Evolutionary conservation across 192 early-diverging fungal species (phyloP), one percentile per base, ranked within the genome.

Genomic region (Coemansia javaensis): DNA sequence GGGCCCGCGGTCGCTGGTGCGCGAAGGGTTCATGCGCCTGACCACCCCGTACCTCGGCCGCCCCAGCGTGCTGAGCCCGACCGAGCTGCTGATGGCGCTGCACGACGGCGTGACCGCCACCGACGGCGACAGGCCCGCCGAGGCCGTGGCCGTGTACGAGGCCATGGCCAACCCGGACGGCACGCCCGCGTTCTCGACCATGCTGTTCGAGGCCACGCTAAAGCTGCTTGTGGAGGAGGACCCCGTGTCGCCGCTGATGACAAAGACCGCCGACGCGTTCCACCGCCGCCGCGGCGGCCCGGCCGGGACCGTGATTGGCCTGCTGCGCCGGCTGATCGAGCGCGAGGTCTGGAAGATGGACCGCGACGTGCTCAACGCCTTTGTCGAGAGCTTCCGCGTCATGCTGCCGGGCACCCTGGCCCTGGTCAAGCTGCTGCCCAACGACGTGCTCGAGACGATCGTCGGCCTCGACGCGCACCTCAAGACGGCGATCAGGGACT

Each of bases 61-160:
- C 1, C 58, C 70, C 16, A 66, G 70, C 46, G 33, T 60, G 35
- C 38, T 74, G 38, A 74, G 70, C 22, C 70, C 70, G n/a, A 66
- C 59, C 13, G 57, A 74, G 39, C 47, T 74, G 32, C 44, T 74
- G 23, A 18, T 74, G n/a, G 53, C 50, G 15, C 40, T 74, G 46
- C 70, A 74, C 43, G 50, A 42, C 39, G 40, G 35, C 13, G 40
- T 42, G 15, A 38, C 31, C 13, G 44, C n/a, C 23, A 42, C 0
- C 7, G 30, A 27, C 22, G 15, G 32, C 3, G 27, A 36, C 14
- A 42, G 51, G 17, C 53, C 57, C 0, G 39, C 39, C 15, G 52
- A 50, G 7, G 65, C 65, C 5, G 41, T 68, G 2, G 30, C 5
- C 2, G 18, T 74, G 15, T 66, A 44, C 10, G 50, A 41, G 20